phyloP scores from a whole-genome alignment of 2,329 filamentous ascomycete genomes.

The Fusarium sarcochroum region DNA sequence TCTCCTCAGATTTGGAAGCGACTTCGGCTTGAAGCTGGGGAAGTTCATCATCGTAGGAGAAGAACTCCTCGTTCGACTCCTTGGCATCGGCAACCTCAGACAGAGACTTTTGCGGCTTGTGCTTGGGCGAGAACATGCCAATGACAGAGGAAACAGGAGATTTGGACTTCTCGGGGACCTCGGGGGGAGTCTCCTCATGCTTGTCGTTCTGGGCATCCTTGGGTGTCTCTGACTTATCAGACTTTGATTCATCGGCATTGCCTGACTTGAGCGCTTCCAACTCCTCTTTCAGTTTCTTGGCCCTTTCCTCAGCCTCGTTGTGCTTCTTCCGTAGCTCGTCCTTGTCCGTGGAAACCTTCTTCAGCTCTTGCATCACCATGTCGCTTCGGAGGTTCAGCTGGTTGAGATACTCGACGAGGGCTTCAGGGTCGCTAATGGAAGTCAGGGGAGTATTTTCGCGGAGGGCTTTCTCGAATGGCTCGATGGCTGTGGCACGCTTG shows the following conservation, averaged over 20 bases:
- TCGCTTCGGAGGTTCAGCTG: constrained; percentile 88
- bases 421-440: constrained; percentile 86
- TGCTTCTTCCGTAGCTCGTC: constrained; percentile 84
- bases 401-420: constrained; percentile 90
- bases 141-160: constrained; percentile 64
- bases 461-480: constrained; percentile 91
- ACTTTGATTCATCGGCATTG: constrained; percentile 44
- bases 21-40: constrained; percentile 84
- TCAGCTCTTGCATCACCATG: constrained; percentile 95
- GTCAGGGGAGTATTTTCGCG: constrained; percentile 93
- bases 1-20: constrained; percentile 77
- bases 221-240: constrained; percentile 52
- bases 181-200: constrained; percentile 34
- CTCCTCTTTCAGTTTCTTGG: constrained; percentile 74
- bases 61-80: constrained; percentile 78
- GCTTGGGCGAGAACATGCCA: constrained; percentile 64
- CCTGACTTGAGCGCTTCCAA: constrained; percentile 64
- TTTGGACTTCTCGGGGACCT: constrained; percentile 54
- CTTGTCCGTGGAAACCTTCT: constrained; percentile 85
- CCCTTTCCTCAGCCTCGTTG: constrained; percentile 75
- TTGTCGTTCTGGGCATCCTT: constrained; percentile 52
- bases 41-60: constrained; percentile 91
- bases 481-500: constrained; percentile 86
- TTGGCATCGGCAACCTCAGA: constrained; percentile 47
- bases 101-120: constrained; percentile 54